phyloP scores from a whole-genome alignment of 78 protist genomes.

The Dictyostelium capitatum region DNA sequence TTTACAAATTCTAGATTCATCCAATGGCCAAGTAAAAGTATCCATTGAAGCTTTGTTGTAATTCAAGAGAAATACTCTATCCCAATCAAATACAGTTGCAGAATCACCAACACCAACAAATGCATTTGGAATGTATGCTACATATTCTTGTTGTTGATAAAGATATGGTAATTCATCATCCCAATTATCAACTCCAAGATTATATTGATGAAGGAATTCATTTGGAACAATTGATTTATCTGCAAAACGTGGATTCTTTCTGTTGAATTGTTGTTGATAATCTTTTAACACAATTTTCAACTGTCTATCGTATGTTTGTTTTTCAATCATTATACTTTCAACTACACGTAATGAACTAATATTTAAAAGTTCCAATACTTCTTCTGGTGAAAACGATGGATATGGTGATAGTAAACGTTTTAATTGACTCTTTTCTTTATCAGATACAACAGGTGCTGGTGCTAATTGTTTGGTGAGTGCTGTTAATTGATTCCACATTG shows the following conservation, averaged over 20 bases:
- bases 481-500: slow-evolving; percentile 30
- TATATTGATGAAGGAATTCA: slow-evolving; percentile 57
- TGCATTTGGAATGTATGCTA: slow-evolving; percentile 41
- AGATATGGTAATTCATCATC: slow-evolving; percentile 53
- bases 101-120: slow-evolving; percentile 38
- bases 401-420: slow-evolving; percentile 29
- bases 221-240: slow-evolving; percentile 5
- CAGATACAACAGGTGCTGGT: slow-evolving; percentile 31
- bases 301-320: slow-evolving; percentile 12
- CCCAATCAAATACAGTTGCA: slow-evolving; percentile 65
- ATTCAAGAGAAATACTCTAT: slow-evolving; percentile 17
- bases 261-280: slow-evolving; percentile 18
- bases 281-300: slow-evolving; percentile 42
- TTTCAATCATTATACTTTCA: slow-evolving; percentile 31
- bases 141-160: slow-evolving; percentile 50
- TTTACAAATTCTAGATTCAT: slow-evolving; percentile 7
- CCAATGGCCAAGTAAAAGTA: neutral
- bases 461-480: slow-evolving; percentile 1
- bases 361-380: slow-evolving; percentile 5
- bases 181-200: slow-evolving; percentile 62
- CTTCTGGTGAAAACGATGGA: slow-evolving; percentile 24
- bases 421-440: neutral
- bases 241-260: slow-evolving; percentile 32
- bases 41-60: neutral
- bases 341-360: slow-evolving; percentile 7